Evolutionary conservation across 1,139 yeast species (phyloP), one percentile per base, ranked within the genome.

Genomic region (Yamadazyma kanchanaburiensis): DNA sequence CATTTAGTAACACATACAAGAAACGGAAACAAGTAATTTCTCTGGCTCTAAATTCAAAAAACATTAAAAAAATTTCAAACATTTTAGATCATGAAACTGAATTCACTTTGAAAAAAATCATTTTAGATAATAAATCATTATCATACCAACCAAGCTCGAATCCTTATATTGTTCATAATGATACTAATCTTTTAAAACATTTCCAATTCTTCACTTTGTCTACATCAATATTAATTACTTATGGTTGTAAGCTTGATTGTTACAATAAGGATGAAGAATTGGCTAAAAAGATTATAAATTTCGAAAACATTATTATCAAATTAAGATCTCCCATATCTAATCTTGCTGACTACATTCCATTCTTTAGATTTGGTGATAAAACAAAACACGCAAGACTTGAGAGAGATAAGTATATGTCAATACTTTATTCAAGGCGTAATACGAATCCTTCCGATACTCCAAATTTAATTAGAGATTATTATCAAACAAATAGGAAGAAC

Each of bases 281-380:
- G 17, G 70, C 79, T 16, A 39, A 49, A 8, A 81, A 77, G 37
- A 78, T 84, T 20, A 66, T 81, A 17, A 51, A 58, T 12, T 80
- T 77, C n/a, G 94, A 84, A 47, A 77, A 71, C 41, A 60, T 64
- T 27, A 81, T 84, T 28, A 77, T 81, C 25, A 64, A 70, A 26
- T 64, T 80, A 33, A 58, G 94, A 34, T 77, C 88, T 0, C 81
- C 80, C 26, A 61, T 77, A 12, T 67, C 82, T 4, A 79, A 80
- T 48, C 46, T 68, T 16, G 75, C 72, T 39, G 91, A 84, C 47
- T 80, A 73, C 41, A 47, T 83, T 17, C 85, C 88, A 0, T 31
- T 68, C 1, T 44, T 78, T 15, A 58, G 82, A 28, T 24, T 62
- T 4, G 8, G 17, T n/a, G 27, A 26, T 5, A 38, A 49, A 12